Percentiles rank a stretch among this genome's conserved stretches.
phyloP scores from a whole-genome alignment of 805 yeast genomes.

The Cyberlindnera petersonii region DNA sequence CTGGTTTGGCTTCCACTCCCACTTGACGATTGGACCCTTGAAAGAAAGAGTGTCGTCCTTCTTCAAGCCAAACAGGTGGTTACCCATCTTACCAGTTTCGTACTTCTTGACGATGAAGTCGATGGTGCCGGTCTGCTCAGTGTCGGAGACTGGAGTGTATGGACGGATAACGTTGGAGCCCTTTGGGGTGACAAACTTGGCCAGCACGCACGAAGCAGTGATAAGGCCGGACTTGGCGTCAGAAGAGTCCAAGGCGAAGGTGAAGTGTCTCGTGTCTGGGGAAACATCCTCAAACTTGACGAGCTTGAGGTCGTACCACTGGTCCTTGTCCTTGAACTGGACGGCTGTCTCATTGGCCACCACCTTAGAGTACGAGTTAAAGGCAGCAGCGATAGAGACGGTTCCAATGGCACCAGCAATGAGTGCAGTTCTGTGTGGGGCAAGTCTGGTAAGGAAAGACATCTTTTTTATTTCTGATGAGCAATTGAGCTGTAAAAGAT shows the following conservation, averaged over 20 bases:
- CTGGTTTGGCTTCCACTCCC: slow-evolving; percentile 86
- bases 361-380: slow-evolving; percentile 14
- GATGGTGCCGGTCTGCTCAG: slow-evolving; percentile 65
- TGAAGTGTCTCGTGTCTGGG: slow-evolving; percentile 61
- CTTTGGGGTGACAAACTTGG: slow-evolving; percentile 78
- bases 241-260: slow-evolving; percentile 62
- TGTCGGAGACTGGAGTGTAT: slow-evolving; percentile 77
- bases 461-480: slow-evolving; percentile 10
- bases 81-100: slow-evolving; percentile 79
- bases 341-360: slow-evolving; percentile 36
- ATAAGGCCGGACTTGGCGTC: slow-evolving; percentile 73
- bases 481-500: slow-evolving; percentile 1
- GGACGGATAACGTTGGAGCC: slow-evolving; percentile 80
- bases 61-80: slow-evolving; percentile 66
- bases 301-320: slow-evolving; percentile 69
- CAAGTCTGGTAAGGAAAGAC: slow-evolving; percentile 28
- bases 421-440: slow-evolving; percentile 17
- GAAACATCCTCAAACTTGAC: slow-evolving; percentile 47
- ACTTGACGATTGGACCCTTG: slow-evolving; percentile 92
- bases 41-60: slow-evolving; percentile 79
- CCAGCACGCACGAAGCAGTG: slow-evolving; percentile 74
- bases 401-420: slow-evolving; percentile 44
- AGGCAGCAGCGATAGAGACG: slow-evolving; percentile 41
- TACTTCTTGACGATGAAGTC: slow-evolving; percentile 83
- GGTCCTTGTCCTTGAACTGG: slow-evolving; percentile 58